These are phyloP conservation scores for Saccharomycopsis phalli DNA, from an alignment of 1,139 yeast species.

Conservation along the genomic window DNA sequence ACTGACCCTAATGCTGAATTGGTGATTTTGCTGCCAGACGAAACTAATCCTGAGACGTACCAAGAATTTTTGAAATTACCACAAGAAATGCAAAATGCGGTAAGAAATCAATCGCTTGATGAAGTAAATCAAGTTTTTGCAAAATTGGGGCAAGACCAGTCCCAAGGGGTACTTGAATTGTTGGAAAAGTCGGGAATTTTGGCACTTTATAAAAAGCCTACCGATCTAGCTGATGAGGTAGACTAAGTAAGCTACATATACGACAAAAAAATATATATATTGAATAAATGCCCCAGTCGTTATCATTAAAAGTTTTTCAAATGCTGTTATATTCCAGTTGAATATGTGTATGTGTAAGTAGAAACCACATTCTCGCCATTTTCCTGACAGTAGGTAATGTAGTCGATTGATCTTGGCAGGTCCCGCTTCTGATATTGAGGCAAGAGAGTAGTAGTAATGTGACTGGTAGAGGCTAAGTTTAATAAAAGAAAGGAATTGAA, in stretches of 20 bases:
- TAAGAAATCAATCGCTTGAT: conserved; percentile 62
- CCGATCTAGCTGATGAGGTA: conserved; percentile 9
- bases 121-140: conserved; percentile 79
- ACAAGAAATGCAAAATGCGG: conserved; percentile 59
- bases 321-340: too few species aligned
- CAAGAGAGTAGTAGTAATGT: too few species aligned
- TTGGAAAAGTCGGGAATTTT: conserved; percentile 70
- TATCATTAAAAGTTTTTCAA: too few species aligned
- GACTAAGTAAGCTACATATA: conserved; percentile 2
- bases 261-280: too few species aligned
- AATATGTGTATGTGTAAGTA: too few species aligned
- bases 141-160: conserved; percentile 63
- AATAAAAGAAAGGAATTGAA: too few species aligned
- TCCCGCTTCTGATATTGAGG: too few species aligned
- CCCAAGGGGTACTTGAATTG: conserved; percentile 65
- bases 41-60: conserved; percentile 43
- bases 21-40: conserved; percentile 64
- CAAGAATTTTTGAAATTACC: conserved; percentile 52
- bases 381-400: too few species aligned
- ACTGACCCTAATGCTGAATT: conserved; percentile 79
- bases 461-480: too few species aligned
- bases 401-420: too few species aligned
- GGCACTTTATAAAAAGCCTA: conserved; percentile 8
- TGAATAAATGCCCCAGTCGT: too few species aligned
- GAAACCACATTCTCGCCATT: too few species aligned